These are phyloP conservation scores for Chaetomium globosum DNA, from an alignment of 2,329 filamentous ascomycete genomes.

Conservation along the genomic window DNA sequence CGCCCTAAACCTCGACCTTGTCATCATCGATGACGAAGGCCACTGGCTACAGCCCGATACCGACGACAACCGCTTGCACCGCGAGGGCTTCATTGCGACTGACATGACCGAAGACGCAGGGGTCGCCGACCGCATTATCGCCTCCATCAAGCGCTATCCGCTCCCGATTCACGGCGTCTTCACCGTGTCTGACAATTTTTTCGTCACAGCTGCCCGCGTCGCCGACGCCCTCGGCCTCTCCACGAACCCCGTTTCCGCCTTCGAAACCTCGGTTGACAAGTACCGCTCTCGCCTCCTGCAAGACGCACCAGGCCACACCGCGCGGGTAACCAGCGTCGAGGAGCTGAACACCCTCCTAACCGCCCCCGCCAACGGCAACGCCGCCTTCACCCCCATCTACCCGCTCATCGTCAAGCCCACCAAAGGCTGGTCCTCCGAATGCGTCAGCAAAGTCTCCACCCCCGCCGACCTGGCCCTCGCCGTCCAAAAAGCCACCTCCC, in stretches of 20 bases:
- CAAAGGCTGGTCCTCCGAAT: slow-evolving; percentile 37
- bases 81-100: slow-evolving; percentile 34
- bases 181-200: slow-evolving; percentile 38
- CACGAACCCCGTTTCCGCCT: slow-evolving; percentile 31
- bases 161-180: slow-evolving; percentile 36
- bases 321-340: slow-evolving; percentile 27
- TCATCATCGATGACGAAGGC: slow-evolving; percentile 35
- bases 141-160: slow-evolving; percentile 31
- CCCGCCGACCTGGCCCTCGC: slow-evolving; percentile 30
- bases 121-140: slow-evolving; percentile 30
- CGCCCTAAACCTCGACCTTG: slow-evolving; percentile 33
- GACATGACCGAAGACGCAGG: slow-evolving; percentile 37
- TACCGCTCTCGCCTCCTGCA: slow-evolving; percentile 35
- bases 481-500: slow-evolving; percentile 33
- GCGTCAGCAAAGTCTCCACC: slow-evolving; percentile 34
- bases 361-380: background rate
- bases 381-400: slow-evolving; percentile 27
- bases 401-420: slow-evolving; percentile 38
- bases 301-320: slow-evolving; percentile 32
- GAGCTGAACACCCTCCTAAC: slow-evolving; percentile 31
- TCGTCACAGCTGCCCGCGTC: slow-evolving; percentile 33
- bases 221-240: slow-evolving; percentile 31
- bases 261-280: slow-evolving; percentile 36
- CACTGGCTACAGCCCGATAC: slow-evolving; percentile 36
- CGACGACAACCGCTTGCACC: slow-evolving; percentile 29